Evolutionary conservation across 441 rosid species (phyloP).

Genomic region (Croton laevigatus): DNA sequence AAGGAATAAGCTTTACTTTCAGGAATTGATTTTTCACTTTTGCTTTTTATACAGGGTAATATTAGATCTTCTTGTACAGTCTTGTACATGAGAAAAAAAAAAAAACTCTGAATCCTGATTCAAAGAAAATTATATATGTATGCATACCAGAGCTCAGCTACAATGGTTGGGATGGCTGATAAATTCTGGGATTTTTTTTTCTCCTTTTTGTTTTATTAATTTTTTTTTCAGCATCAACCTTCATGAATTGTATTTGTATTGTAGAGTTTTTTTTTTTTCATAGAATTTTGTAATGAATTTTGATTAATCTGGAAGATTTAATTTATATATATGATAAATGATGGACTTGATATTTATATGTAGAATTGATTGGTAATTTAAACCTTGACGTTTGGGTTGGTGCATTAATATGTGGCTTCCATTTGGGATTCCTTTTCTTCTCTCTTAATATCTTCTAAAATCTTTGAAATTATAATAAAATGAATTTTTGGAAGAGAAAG

Average conservation of each 20-base stretch:
- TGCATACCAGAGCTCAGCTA: not conserved
- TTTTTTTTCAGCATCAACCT: not conserved
- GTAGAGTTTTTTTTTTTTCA: not conserved
- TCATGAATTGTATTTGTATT: not conserved
- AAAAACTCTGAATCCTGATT: not conserved
- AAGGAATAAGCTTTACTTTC: slow-evolving; percentile 40
- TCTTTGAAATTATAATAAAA: no score
- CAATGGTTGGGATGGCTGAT: slow-evolving; percentile 8
- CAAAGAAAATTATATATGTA: not conserved
- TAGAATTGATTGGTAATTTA: not conserved
- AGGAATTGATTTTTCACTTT: slow-evolving; percentile 23
- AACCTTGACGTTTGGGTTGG: not conserved
- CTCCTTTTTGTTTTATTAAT: not conserved
- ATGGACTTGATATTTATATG: no score
- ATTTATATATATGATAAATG: no score
- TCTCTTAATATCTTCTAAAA: no score
- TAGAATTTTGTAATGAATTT: not conserved
- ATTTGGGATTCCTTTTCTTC: slow-evolving; percentile 2
- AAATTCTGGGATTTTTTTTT: not conserved
- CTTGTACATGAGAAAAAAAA: slow-evolving; percentile 24
- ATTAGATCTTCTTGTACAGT: slow-evolving; percentile 12
- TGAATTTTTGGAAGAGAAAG: no score
- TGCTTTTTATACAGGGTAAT: not conserved
- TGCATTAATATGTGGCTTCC: not conserved
- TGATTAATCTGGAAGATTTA: no score